Evolutionary conservation across 2,329 filamentous ascomycete genomes (phyloP).

Genomic region (Epichloe aotearoae): DNA sequence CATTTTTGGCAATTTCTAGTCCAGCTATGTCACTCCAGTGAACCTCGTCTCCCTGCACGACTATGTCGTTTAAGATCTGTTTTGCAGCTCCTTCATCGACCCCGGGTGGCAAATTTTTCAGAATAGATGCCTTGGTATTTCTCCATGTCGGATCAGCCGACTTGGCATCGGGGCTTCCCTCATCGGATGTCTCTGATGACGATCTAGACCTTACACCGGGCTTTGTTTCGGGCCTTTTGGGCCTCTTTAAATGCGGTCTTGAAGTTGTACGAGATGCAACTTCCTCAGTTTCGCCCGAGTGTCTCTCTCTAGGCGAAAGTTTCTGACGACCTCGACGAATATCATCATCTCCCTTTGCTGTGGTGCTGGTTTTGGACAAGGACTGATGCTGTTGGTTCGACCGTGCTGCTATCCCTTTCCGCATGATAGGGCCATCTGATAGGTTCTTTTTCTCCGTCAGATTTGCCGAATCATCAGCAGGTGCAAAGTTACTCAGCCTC

Average conservation of each 20-base stretch:
- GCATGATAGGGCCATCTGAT: slow-evolving; percentile 6
- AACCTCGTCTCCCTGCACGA: slow-evolving; percentile 87
- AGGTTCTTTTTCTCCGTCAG: slow-evolving; percentile 9
- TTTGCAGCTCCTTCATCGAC: slow-evolving; percentile 73
- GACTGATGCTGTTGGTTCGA: neutral
- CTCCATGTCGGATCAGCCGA: slow-evolving; percentile 40
- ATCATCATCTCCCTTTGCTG: slow-evolving; percentile 3
- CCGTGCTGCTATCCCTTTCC: slow-evolving; percentile 9
- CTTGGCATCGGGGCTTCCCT: slow-evolving; percentile 26
- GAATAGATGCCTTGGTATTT: slow-evolving; percentile 45
- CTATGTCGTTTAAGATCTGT: slow-evolving; percentile 91
- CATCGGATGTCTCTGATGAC: slow-evolving; percentile 34
- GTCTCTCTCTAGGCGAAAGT: slow-evolving; percentile 7
- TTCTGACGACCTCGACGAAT: slow-evolving; percentile 11
- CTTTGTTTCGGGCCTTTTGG: slow-evolving; percentile 20
- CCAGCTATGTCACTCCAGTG: slow-evolving; percentile 92
- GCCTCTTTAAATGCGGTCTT: slow-evolving; percentile 16
- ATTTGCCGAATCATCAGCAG: slow-evolving; percentile 12
- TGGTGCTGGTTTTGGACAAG: neutral
- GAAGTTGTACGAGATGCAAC: slow-evolving; percentile 10
- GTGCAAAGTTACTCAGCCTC: slow-evolving; percentile 4
- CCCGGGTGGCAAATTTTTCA: slow-evolving; percentile 69
- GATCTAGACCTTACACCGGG: slow-evolving; percentile 31
- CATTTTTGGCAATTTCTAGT: slow-evolving; percentile 77
- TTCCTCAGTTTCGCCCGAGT: slow-evolving; percentile 12